Percentiles rank a stretch among this genome's conserved stretches.
These are phyloP conservation scores for Pterulicium gracile DNA, from an alignment of 1,284 basidiomycete species.

Conservation along the genomic window DNA sequence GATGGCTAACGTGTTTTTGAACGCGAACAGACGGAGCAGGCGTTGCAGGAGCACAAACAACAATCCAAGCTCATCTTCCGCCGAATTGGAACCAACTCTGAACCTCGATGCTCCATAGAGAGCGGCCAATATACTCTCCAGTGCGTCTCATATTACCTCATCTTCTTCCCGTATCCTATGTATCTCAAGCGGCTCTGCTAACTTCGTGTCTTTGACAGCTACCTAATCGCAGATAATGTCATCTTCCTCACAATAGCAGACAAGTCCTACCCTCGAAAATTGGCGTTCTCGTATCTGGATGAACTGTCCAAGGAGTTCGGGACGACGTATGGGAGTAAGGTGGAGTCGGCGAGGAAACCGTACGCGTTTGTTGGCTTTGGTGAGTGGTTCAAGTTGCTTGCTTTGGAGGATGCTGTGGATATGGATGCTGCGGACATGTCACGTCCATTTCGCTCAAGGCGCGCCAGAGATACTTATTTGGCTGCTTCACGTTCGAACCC, in stretches of 20 bases:
- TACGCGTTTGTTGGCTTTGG: slow-evolving; percentile 96
- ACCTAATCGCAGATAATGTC: slow-evolving; percentile 89
- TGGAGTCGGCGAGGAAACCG: slow-evolving; percentile 77
- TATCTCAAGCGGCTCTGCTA: not conserved
- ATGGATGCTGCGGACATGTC: too few relatives aligned
- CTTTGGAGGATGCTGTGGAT: too few relatives aligned
- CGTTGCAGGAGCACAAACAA: slow-evolving; percentile 95
- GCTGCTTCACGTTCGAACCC: too few relatives aligned
- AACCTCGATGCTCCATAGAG: slow-evolving; percentile 95
- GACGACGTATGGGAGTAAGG: slow-evolving; percentile 82
- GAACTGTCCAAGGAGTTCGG: slow-evolving; percentile 96
- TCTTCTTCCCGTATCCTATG: slow-evolving; percentile 5
- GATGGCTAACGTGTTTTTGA: slow-evolving; percentile 11
- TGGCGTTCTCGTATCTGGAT: slow-evolving; percentile 96
- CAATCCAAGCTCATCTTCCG: slow-evolving; percentile 96
- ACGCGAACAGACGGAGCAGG: slow-evolving; percentile 72
- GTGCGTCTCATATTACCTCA: slow-evolving; percentile 35
- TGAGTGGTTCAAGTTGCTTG: too few relatives aligned
- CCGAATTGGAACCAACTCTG: slow-evolving; percentile 86
- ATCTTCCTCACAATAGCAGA: slow-evolving; percentile 95
- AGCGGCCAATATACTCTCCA: slow-evolving; percentile 91
- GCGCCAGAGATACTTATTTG: too few relatives aligned
- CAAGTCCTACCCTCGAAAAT: slow-evolving; percentile 94
- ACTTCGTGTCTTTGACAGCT: slow-evolving; percentile 40
- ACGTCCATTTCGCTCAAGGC: too few relatives aligned